phyloP scores from a whole-genome alignment of 2,329 filamentous ascomycete species.

The Capronia americana region DNA sequence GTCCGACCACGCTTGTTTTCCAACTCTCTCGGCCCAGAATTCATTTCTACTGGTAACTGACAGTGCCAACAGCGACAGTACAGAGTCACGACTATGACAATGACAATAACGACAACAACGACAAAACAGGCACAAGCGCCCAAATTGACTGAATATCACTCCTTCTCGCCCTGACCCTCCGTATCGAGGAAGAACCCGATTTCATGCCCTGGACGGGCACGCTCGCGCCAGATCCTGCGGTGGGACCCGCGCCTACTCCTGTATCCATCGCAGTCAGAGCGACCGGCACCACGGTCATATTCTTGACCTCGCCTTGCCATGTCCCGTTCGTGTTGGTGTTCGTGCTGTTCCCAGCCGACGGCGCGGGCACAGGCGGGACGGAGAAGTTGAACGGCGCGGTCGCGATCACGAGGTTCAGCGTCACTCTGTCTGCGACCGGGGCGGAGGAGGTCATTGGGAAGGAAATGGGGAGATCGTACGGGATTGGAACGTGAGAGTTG shows the following conservation, averaged over 20 bases:
- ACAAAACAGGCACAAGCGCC: neutral
- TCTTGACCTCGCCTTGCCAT: slow-evolving; percentile 4
- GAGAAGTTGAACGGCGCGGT: slow-evolving; percentile 14
- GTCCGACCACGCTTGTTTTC: no score
- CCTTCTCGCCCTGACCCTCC: neutral
- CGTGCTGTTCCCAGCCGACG: no score
- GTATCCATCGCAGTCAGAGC: neutral
- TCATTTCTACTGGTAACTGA: neutral
- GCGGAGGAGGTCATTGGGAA: slow-evolving; percentile 21
- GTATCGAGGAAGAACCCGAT: neutral
- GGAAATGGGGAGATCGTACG: slow-evolving; percentile 28
- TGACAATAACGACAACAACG: neutral
- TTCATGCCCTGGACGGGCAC: neutral
- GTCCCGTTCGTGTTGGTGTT: neutral
- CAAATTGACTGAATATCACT: neutral
- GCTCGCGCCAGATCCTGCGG: neutral
- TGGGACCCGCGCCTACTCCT: neutral
- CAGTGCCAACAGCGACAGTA: neutral
- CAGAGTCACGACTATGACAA: neutral
- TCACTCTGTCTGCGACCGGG: neutral
- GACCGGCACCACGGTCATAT: slow-evolving; percentile 2
- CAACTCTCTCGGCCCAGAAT: no score
- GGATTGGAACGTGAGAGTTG: neutral
- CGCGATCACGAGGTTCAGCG: slow-evolving; percentile 21
- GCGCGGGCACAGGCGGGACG: neutral